Evolutionary conservation across 805 yeast species (phyloP).

Genomic region (Starmerella apis): DNA sequence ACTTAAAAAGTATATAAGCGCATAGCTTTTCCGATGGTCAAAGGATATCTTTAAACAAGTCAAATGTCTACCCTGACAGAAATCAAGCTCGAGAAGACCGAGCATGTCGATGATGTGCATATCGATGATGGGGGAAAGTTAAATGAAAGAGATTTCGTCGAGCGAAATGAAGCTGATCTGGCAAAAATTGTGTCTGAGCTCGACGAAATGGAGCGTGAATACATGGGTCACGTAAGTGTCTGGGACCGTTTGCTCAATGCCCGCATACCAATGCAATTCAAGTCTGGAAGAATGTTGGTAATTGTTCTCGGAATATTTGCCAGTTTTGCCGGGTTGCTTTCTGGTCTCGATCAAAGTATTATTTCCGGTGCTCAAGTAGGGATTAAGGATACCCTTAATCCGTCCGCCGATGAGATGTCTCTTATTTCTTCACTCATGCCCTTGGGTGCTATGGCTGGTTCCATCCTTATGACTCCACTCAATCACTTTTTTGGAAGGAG

Average conservation of each 20-base stretch:
- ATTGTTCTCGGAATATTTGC: constrained; percentile 46
- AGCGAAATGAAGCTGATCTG: constrained; percentile 11
- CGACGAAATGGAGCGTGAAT: constrained; percentile 14
- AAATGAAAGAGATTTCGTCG: constrained; percentile 13
- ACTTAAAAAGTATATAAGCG: not conserved
- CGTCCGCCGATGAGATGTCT: constrained; percentile 39
- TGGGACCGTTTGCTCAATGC: constrained; percentile 19
- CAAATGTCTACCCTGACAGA: not conserved
- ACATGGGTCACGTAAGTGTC: constrained; percentile 7
- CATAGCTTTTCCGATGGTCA: constrained; percentile 3
- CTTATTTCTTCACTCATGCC: constrained; percentile 54
- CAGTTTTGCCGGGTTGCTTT: constrained; percentile 52
- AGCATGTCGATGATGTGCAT: constrained; percentile 8
- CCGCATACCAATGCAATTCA: constrained; percentile 16
- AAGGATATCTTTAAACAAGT: not conserved
- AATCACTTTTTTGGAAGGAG: constrained; percentile 49
- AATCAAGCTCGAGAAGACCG: constrained; percentile 1
- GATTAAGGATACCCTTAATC: constrained; percentile 37
- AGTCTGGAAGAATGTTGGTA: constrained; percentile 34
- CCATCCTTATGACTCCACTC: constrained; percentile 49
- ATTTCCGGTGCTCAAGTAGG: constrained; percentile 54
- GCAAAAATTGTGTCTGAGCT: constrained; percentile 12
- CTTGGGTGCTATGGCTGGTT: constrained; percentile 58
- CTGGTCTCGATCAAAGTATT: constrained; percentile 59
- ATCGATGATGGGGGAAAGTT: constrained; percentile 18